A percentile compares a stretch with the other conserved stretches of the same genome.
Conservation (phyloP, 768 basidiomycete genomes). For the Suillus variegatus region DNA sequence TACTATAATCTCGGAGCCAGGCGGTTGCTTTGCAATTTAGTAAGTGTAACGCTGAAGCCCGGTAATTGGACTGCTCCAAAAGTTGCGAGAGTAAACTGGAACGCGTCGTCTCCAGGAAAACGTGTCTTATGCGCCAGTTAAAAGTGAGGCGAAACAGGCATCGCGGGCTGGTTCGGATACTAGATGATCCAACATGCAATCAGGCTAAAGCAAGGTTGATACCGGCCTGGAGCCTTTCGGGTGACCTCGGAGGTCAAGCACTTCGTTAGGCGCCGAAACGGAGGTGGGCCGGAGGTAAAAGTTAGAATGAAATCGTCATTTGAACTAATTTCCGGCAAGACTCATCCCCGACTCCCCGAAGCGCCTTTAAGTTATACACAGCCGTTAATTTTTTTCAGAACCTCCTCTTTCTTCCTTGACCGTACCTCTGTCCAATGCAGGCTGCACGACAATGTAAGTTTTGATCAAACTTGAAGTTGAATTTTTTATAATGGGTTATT, state of each 20-base stretch:
- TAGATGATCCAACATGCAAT: neutral
- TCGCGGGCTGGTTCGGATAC: neutral
- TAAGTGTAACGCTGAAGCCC: neutral
- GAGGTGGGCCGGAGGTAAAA: neutral
- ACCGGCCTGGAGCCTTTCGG: neutral
- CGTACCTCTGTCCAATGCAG: neutral
- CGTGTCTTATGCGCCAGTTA: neutral
- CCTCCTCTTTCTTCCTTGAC: neutral
- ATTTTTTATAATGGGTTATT: neutral
- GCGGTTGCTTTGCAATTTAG: neutral
- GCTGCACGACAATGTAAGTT: slow-evolving; percentile 1
- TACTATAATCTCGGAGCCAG: neutral
- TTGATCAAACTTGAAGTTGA: neutral
- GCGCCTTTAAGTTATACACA: neutral
- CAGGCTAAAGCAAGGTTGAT: neutral
- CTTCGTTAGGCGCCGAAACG: slow-evolving; percentile 1
- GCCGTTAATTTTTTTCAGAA: neutral
- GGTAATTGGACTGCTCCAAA: neutral
- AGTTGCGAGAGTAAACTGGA: neutral
- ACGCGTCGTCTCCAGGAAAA: neutral
- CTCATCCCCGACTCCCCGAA: too few species aligned
- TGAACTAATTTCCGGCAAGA: neutral
- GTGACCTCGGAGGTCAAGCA: neutral
- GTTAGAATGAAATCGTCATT: neutral
- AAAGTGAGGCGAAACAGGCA: neutral